Evolutionary conservation across 2,329 filamentous ascomycete species (phyloP).

Genomic region (Dothistroma pini): DNA sequence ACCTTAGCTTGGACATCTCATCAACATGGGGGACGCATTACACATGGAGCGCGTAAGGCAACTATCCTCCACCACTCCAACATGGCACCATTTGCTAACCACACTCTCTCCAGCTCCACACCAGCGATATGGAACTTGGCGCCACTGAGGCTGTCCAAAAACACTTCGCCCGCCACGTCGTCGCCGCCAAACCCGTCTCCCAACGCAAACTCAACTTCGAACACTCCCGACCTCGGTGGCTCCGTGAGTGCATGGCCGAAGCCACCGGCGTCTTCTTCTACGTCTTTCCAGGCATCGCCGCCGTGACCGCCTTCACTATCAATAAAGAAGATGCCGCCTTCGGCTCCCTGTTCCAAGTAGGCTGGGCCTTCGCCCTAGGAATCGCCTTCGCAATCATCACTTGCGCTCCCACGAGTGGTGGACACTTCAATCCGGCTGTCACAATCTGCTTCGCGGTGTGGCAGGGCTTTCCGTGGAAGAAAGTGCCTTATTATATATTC

Average conservation of each 20-base stretch:
- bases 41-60: constrained; percentile 15
- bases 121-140: constrained; percentile 48
- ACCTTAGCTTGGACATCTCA: neutral
- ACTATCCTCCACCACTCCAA: neutral
- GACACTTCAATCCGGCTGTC: constrained; percentile 37
- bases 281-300: constrained; percentile 50
- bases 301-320: constrained; percentile 50
- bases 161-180: constrained; percentile 50
- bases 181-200: constrained; percentile 49
- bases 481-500: constrained; percentile 56
- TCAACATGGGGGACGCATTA: constrained; percentile 5
- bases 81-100: neutral
- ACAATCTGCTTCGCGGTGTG: constrained; percentile 44
- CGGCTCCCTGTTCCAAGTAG: constrained; percentile 55
- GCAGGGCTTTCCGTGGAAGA: constrained; percentile 57
- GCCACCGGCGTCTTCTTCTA: constrained; percentile 54
- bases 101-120: constrained; percentile 21
- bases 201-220: constrained; percentile 56
- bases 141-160: constrained; percentile 52
- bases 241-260: constrained; percentile 55
- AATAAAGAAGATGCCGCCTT: constrained; percentile 44
- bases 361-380: constrained; percentile 54
- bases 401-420: constrained; percentile 51
- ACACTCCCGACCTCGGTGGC: constrained; percentile 49
- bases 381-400: constrained; percentile 59